Evolutionary conservation across 139 green algal genomes (phyloP), one percentile per base, ranked within the genome.

Genomic region (Raphidocelis subcapitata): DNA sequence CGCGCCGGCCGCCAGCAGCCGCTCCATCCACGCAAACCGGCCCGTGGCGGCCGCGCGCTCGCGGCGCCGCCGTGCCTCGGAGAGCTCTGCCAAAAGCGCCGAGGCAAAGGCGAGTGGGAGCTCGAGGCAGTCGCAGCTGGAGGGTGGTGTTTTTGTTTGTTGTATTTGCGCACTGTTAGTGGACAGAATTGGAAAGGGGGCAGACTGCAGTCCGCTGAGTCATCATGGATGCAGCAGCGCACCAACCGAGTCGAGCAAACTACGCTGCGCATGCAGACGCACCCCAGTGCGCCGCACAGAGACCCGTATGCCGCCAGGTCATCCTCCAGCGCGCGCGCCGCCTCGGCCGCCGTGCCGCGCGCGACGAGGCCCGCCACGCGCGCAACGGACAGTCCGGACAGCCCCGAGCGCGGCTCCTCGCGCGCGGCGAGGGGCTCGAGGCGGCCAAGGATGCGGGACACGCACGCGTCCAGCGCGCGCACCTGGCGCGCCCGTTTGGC

Each of bases 61-160:
- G 23, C 57, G 28, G 20, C n/a, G 57, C 14, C 67, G 69, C 4
- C 59, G 41, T 31, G 37, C 46, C 18, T 59, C 54, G n/a, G 37
- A 62, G 3, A 69, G 69, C 28, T 56, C 23, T 18, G 10, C 60
- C 37, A 67, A 46, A 56, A 79, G 47, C 35, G 65, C 65, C 23
- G 35, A 28, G 20, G 76, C 76, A 49, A 75, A 82, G 8, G 47
- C 44, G 23, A 61, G 37, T 2, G 76, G 76, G 35, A 82, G 52
- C 65, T 82, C 76, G 1, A 79, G 49, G 32, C 3, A 3, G 23
- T 63, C 59, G 14, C 10, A 28, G 10, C 52, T 32, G 52, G 23
- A 60, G 52, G 23, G 52, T 12, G 14, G 52, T 12, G 52, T 4
- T 32, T 4, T 8, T 28, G 23, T 5, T 15, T 32, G 4, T 5